Evolutionary conservation across 2,329 filamentous ascomycete species (phyloP), one percentile per base, ranked within the genome.

Genomic region (Spiromastix sp.): DNA sequence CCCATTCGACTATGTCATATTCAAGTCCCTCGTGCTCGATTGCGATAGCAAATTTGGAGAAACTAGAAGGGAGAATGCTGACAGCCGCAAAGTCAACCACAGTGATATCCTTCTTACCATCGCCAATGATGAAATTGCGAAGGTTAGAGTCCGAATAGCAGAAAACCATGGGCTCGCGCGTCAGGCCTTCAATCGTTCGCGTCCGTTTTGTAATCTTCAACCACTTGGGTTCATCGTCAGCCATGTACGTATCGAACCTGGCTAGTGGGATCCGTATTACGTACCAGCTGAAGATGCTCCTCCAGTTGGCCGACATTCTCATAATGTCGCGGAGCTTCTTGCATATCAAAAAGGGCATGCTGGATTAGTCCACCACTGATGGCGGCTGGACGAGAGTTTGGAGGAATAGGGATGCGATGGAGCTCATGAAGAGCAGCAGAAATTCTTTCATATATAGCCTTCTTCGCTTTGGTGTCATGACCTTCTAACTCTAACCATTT

Each of bases 31-130:
- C 21, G 1, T 22, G 4, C 3, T 8, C n/a, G 13, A 24, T 22
- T 24, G 21, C 7, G 21, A 24, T 7, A 7, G n/a, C n/a, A 24
- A 24, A 39, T 25, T 32, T 43, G 19, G 34, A 26, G 18, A 46
- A 43, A 31, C 45, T 46, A 18, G 44, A 45, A 10, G 44, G 45
- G 9, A 48, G 32, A 20, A 46, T 34, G 32, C 45, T 48, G 10
- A 30, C 16, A 5, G 31, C 32, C 10, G 24, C 27, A 12, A 46
- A 42, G 12, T 48, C 45, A 21, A 46, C 30, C 5, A 45, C 40
- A 10, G n/a, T 29, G 9, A 46, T 25, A 10, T 17, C 16, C 18
- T 30, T 27, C 10, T 42, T 18, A 3, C 42, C 20, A 27, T 43
- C 40, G 26, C 42, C 40, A 8, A 48, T 42, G 2, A 46, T 42